These are phyloP conservation scores for Blastobotrys apis DNA, from an alignment of 1,139 yeast genomes.

Conservation along the genomic window DNA sequence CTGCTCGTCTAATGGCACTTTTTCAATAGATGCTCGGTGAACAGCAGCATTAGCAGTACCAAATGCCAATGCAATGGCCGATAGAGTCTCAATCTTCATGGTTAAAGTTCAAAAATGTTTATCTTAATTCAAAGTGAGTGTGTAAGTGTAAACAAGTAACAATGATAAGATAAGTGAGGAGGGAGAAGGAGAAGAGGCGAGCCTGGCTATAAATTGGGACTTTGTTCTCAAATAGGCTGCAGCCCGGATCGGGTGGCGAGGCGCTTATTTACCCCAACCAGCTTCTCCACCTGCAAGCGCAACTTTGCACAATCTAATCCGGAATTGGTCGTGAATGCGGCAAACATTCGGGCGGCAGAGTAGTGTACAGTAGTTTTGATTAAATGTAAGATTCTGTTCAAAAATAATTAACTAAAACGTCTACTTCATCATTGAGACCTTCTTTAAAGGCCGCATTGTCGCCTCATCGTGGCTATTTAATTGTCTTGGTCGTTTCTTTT, in stretches of 20 bases:
- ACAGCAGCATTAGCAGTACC: slow-evolving; percentile 48
- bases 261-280: too few relatives aligned
- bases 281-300: too few relatives aligned
- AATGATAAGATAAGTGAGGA: background rate
- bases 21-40: slow-evolving; percentile 53
- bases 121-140: too few relatives aligned
- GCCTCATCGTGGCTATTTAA: slow-evolving; percentile 1
- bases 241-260: too few relatives aligned
- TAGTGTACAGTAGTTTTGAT: too few relatives aligned
- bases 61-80: slow-evolving; percentile 51
- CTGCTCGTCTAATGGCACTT: slow-evolving; percentile 58
- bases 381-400: background rate
- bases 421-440: slow-evolving; percentile 5
- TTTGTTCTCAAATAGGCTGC: too few relatives aligned
- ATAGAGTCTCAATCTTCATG: slow-evolving; percentile 24
- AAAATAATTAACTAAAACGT: background rate
- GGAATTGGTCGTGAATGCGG: too few relatives aligned
- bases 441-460: slow-evolving; percentile 7
- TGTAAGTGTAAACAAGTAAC: too few relatives aligned
- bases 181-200: background rate
- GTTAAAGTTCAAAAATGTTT: background rate
- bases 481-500: slow-evolving; percentile 7
- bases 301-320: too few relatives aligned
- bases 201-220: background rate
- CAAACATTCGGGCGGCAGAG: too few relatives aligned